These are phyloP conservation scores for Coprinopsis strossmayeri DNA, from an alignment of 768 basidiomycete genomes.

Conservation along the genomic window DNA sequence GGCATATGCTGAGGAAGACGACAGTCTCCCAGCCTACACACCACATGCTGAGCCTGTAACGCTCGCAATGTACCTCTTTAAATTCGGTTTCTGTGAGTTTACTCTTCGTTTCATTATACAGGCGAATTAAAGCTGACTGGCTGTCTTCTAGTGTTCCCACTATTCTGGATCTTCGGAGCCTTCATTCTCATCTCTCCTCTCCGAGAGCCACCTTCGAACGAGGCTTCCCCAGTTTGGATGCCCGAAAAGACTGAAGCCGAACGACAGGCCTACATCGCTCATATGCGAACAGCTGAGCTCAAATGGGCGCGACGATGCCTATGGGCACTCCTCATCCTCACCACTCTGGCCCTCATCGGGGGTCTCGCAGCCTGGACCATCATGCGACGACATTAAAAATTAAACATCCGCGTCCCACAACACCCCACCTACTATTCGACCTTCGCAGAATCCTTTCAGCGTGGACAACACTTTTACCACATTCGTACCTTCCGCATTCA, in stretches of 20 bases:
- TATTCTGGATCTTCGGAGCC: slow-evolving; percentile 56
- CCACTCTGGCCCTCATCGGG: slow-evolving; percentile 26
- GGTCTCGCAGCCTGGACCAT: slow-evolving; percentile 29
- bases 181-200: slow-evolving; percentile 51
- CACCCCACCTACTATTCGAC: too few relatives aligned
- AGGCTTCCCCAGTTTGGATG: slow-evolving; percentile 38
- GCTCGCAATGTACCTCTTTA: slow-evolving; percentile 55
- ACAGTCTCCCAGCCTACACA: slow-evolving; percentile 28
- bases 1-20: slow-evolving; percentile 37
- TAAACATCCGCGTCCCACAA: too few relatives aligned
- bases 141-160: slow-evolving; percentile 43
- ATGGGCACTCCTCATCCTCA: slow-evolving; percentile 42
- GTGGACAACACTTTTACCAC: too few relatives aligned
- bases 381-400: slow-evolving; percentile 13
- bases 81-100: slow-evolving; percentile 54
- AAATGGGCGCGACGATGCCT: slow-evolving; percentile 57
- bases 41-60: slow-evolving; percentile 42
- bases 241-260: slow-evolving; percentile 50
- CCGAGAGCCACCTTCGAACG: slow-evolving; percentile 29
- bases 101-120: background rate
- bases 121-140: background rate
- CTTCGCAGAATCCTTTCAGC: too few relatives aligned
- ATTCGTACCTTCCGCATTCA: too few relatives aligned
- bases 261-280: slow-evolving; percentile 35
- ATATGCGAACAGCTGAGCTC: slow-evolving; percentile 41